Conservation (phyloP, 1,284 basidiomycete genomes). For the Stygiomarasmius scandens region DNA sequence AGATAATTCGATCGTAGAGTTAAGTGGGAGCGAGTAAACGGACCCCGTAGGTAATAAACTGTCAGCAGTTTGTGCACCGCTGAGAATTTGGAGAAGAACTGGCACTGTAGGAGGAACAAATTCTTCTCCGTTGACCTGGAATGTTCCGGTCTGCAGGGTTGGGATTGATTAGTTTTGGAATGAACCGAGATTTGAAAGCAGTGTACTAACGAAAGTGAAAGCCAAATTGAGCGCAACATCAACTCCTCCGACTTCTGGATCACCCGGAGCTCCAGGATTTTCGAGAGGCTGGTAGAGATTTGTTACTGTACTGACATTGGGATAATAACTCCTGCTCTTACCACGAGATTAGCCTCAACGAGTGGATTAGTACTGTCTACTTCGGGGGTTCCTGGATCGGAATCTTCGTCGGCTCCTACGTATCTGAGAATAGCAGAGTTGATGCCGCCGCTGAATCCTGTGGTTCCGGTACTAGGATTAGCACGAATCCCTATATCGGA, state of each 20-base stretch:
- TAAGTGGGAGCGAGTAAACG: slow-evolving; percentile 23
- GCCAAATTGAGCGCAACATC: slow-evolving; percentile 28
- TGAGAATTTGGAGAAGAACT: too few species aligned
- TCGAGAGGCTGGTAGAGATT: too few species aligned
- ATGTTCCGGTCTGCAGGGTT: not conserved
- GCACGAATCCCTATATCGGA: slow-evolving; percentile 12
- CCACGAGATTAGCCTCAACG: slow-evolving; percentile 31
- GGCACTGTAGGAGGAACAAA: slow-evolving; percentile 29
- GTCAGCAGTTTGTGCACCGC: slow-evolving; percentile 24
- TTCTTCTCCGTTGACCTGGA: slow-evolving; percentile 18
- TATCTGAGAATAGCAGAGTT: slow-evolving; percentile 41
- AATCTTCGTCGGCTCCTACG: slow-evolving; percentile 25
- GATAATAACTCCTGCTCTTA: too few species aligned
- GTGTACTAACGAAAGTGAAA: slow-evolving; percentile 18
- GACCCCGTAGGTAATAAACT: slow-evolving; percentile 23
- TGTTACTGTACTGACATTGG: too few species aligned
- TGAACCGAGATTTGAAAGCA: too few species aligned
- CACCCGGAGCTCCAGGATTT: slow-evolving; percentile 27
- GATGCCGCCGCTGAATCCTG: too few species aligned
- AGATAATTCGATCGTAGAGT: slow-evolving; percentile 25
- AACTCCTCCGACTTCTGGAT: slow-evolving; percentile 27
- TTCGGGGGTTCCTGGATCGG: slow-evolving; percentile 31
- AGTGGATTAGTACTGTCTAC: slow-evolving; percentile 22
- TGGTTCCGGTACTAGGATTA: slow-evolving; percentile 19
- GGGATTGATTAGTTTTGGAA: too few species aligned